Evolutionary conservation across 805 yeast genomes (phyloP), one percentile per base, ranked within the genome.

Genomic region (Monosporozyma servazzii): DNA sequence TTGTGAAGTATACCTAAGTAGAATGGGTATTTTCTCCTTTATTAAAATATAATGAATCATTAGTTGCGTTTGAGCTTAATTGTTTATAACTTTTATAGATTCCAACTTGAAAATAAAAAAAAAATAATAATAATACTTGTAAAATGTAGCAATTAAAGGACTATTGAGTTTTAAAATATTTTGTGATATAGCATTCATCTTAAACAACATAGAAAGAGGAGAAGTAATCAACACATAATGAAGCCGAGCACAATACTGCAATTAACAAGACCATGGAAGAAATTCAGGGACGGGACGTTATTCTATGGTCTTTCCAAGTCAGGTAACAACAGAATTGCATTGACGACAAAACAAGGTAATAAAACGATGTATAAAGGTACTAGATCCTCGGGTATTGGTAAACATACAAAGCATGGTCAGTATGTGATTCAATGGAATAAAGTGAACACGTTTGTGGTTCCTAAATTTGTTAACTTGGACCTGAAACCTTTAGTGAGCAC

Each of bases 281-380:
- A 84, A 39, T 86, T 77, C 67, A 79, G 79, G 58, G 93, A 88
- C 60, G 95, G 96, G 17, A 80, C 87, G 42, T 75, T 87, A 20
- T 89, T 86, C 74, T 89, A 89, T 65, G 96, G 96, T 47, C 60
- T 72, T 25, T 72, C 84, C 15, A 89, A 86, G 64, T 65, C 82
- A 8, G 97, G 97, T 51, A 82, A 88, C 57, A 88, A 84, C 67
- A 82, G 96, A 73, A 77, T 78, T 64, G 78, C 96, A 5, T 73
- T 91, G 60, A 85, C 96, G 21, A 84, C 96, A 21, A 93, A 93
- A 63, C 88, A 88, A 66, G 98, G 99, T 62, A 91, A 93, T 71
- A 89, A 90, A 73, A 84, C 86, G 60, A 86, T 76, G 71, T 93
- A 93, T 73, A 93, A 93, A 69, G 99, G 99, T 74, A 93, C 98